Conservation (phyloP, 768 basidiomycete species). For the Leucocoprinus birnbaumii region DNA sequence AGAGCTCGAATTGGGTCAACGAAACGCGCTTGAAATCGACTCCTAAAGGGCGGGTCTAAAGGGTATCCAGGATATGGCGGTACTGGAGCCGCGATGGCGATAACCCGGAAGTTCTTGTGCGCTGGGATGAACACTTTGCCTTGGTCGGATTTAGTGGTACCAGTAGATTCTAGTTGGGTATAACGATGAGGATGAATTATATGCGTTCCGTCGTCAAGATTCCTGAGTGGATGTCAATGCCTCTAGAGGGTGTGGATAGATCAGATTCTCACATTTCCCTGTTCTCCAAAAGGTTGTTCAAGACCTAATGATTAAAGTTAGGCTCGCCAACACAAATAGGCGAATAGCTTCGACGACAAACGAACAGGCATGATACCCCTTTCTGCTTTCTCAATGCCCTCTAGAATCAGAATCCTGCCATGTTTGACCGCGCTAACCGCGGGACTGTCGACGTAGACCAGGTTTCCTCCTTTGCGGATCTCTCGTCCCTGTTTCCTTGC, state of each 20-base stretch:
- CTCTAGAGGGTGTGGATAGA: neutral
- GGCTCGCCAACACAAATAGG: neutral
- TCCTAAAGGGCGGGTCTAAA: slow-evolving; percentile 65
- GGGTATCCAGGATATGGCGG: slow-evolving; percentile 67
- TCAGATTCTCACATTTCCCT: slow-evolving; percentile 52
- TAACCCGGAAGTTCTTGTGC: slow-evolving; percentile 64
- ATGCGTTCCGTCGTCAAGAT: slow-evolving; percentile 68
- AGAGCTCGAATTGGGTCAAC: slow-evolving; percentile 56
- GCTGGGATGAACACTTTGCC: slow-evolving; percentile 58
- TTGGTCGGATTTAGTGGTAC: slow-evolving; percentile 24
- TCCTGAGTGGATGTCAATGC: slow-evolving; percentile 33
- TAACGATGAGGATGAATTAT: slow-evolving; percentile 64
- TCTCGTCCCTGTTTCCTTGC: slow-evolving; percentile 44
- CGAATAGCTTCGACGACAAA: slow-evolving; percentile 8
- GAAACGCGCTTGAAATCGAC: slow-evolving; percentile 68
- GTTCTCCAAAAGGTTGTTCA: slow-evolving; percentile 70
- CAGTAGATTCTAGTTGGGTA: slow-evolving; percentile 39
- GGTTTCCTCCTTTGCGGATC: slow-evolving; percentile 56
- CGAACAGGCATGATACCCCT: slow-evolving; percentile 70
- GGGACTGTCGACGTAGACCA: slow-evolving; percentile 67
- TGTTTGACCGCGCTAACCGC: slow-evolving; percentile 65
- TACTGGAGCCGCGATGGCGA: slow-evolving; percentile 68
- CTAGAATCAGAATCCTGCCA: slow-evolving; percentile 61
- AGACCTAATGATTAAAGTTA: slow-evolving; percentile 31
- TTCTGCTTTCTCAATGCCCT: slow-evolving; percentile 72